These are phyloP conservation scores for Saprolegnia diclina DNA, from an alignment of 352 stramenopile genomes.

Conservation along the genomic window DNA sequence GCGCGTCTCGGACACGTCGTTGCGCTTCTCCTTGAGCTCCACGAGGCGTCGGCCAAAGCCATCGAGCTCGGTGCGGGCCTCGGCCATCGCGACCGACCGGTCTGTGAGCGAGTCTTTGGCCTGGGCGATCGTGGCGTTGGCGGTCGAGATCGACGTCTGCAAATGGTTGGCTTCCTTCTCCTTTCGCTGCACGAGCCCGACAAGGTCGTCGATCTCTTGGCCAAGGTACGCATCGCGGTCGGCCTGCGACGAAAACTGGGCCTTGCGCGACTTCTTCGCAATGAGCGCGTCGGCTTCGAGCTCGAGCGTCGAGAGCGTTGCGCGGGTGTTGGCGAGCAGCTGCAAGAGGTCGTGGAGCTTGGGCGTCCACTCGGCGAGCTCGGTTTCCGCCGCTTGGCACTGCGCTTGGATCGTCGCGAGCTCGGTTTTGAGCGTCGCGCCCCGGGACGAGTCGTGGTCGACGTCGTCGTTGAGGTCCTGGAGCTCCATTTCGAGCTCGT, in stretches of 20 bases:
- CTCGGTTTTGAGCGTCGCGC: constrained; percentile 46
- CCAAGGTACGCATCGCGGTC: constrained; percentile 87
- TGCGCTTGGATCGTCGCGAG: constrained; percentile 45
- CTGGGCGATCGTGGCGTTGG: constrained; percentile 39
- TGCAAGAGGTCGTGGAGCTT: constrained; percentile 43
- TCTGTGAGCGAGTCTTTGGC: constrained; percentile 44
- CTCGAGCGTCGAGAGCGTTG: constrained; percentile 23
- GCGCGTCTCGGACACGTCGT: constrained; percentile 65
- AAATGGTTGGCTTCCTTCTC: constrained; percentile 44
- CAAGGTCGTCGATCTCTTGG: constrained; percentile 59
- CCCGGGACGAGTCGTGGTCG: constrained; percentile 41
- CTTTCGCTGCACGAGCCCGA: constrained; percentile 55
- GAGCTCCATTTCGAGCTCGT: constrained; percentile 77
- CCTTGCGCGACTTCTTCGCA: constrained; percentile 93
- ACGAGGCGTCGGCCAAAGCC: constrained; percentile 45
- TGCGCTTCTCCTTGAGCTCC: constrained; percentile 74
- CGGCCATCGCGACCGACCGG: constrained; percentile 42
- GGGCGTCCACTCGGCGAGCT: constrained; percentile 53
- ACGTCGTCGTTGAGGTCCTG: constrained; percentile 64
- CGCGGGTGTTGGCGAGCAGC: constrained; percentile 47
- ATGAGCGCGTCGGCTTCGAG: constrained; percentile 85
- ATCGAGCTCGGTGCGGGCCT: constrained; percentile 54
- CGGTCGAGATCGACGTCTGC: constrained; percentile 38
- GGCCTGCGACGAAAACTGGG: constrained; percentile 90
- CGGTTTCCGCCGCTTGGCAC: constrained; percentile 43